A percentile compares a stretch with the other conserved stretches of the same genome.
Evolutionary conservation across 106 monocot species (phyloP).

Genomic region (Platanthera guangdongensis): DNA sequence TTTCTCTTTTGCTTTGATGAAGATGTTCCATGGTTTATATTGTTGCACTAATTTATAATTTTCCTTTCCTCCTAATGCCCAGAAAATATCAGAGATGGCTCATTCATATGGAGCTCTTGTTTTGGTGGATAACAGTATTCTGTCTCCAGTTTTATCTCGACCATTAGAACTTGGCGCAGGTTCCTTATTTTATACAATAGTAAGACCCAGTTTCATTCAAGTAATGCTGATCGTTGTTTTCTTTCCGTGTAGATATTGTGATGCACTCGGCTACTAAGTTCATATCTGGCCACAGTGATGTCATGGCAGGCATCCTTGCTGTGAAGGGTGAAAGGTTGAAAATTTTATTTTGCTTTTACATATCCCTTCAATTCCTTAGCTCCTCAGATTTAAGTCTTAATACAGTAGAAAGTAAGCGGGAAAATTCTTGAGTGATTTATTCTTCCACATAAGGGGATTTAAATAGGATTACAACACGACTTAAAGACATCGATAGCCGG

Average conservation of each 20-base stretch:
- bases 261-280: slow-evolving; percentile 99
- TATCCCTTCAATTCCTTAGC: neutral
- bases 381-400: no score
- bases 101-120: slow-evolving; percentile 81
- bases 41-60: neutral
- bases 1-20: neutral
- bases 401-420: no score
- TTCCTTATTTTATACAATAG: slow-evolving; percentile 15
- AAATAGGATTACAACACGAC: no score
- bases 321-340: slow-evolving; percentile 84
- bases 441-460: no score
- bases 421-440: no score
- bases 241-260: slow-evolving; percentile 66
- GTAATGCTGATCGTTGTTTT: neutral
- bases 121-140: slow-evolving; percentile 95
- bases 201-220: neutral
- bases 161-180: slow-evolving; percentile 95
- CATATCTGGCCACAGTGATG: slow-evolving; percentile 89
- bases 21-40: neutral
- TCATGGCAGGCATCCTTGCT: slow-evolving; percentile 98
- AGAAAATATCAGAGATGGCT: slow-evolving; percentile 89
- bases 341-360: neutral
- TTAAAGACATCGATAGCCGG: no score
- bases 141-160: slow-evolving; percentile 89
- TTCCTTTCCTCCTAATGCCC: slow-evolving; percentile 3